A percentile compares a stretch with the other conserved stretches of the same genome.
phyloP scores from a whole-genome alignment of 2,329 filamentous ascomycete species.

The Diaporthe sp. region DNA sequence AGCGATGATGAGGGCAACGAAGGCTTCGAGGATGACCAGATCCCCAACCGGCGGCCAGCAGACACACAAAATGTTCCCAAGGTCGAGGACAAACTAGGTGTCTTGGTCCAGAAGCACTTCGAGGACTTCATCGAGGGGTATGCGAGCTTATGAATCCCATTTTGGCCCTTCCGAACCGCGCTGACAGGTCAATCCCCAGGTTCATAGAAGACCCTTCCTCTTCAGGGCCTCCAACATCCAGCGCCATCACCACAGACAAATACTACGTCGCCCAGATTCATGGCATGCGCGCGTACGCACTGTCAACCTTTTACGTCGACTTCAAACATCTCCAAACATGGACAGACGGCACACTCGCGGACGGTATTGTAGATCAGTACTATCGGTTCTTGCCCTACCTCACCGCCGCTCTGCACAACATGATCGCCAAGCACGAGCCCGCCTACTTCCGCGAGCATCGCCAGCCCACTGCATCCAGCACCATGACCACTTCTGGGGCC shows the following conservation, averaged over 20 bases:
- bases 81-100: conserved; percentile 81
- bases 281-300: conserved; percentile 76
- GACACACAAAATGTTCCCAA: conserved; percentile 68
- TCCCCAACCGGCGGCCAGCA: conserved; percentile 61
- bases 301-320: conserved; percentile 90
- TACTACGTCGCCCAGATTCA: conserved; percentile 89
- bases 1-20: conserved; percentile 69
- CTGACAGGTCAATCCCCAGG: conserved; percentile 45
- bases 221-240: conserved; percentile 73
- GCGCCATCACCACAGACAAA: conserved; percentile 79
- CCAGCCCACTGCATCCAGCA: conserved; percentile 81
- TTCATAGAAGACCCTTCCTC: conserved; percentile 77
- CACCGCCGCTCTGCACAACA: conserved; percentile 86
- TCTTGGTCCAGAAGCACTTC: conserved; percentile 80
- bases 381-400: conserved; percentile 96
- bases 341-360: conserved; percentile 83
- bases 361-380: conserved; percentile 89
- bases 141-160: conserved; percentile 40
- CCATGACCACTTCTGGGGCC: conserved; percentile 74
- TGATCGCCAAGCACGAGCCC: conserved; percentile 94
- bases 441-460: conserved; percentile 94
- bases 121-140: conserved; percentile 84
- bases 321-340: conserved; percentile 84
- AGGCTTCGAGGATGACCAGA: conserved; percentile 73
- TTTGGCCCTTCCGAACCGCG: neutral